Evolutionary conservation across 768 basidiomycete species (phyloP), one percentile per base, ranked within the genome.

Genomic region (Serendipita vermifera): DNA sequence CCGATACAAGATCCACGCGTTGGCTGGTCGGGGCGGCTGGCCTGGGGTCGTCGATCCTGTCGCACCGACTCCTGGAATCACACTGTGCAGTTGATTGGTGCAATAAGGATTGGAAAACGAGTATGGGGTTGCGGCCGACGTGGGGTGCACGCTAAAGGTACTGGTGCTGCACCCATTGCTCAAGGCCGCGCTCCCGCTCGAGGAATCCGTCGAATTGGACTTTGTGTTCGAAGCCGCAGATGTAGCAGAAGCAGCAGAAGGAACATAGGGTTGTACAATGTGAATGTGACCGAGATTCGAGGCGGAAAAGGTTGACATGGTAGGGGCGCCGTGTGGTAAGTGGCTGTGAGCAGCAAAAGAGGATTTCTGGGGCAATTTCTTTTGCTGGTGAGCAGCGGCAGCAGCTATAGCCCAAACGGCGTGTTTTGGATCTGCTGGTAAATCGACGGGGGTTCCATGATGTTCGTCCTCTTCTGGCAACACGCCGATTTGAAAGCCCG

Each of bases 1-100:
- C 38, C 87, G 79, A 67, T 85, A 90, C 14, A 89, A 60, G 58
- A 90, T 89, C 85, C 85, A 90, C 0, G 87, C 81, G 64, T 89
- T 90, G 7, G 81, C 79, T 2, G 87, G 87, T 0, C 87, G 76
- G 7, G 83, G 82, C n/a, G 46, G 46, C 29, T 51, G 46, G n/a
- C 22, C 22, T 20, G 46, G 3, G 6, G 27, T 17, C 22, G n/a
- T 26, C 3, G 46, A 22, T 7, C 20, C 46, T n/a, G 20, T 9
- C 9, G 9, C 35, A 15, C 7, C 46, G 3, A 29, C 20, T 7
- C 20, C 17, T 51, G 46, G 46, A 29, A 51, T 20, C 7, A 29
- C 31, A 15, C 20, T 51, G 29, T 51, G 46, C 17, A 51, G 46
- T 3, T 3, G 9, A 26, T 51, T 51, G 7, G 46, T 51, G 29